Conservation (phyloP, 306 rosid genomes). For the Macrotyloma uniflorum region DNA sequence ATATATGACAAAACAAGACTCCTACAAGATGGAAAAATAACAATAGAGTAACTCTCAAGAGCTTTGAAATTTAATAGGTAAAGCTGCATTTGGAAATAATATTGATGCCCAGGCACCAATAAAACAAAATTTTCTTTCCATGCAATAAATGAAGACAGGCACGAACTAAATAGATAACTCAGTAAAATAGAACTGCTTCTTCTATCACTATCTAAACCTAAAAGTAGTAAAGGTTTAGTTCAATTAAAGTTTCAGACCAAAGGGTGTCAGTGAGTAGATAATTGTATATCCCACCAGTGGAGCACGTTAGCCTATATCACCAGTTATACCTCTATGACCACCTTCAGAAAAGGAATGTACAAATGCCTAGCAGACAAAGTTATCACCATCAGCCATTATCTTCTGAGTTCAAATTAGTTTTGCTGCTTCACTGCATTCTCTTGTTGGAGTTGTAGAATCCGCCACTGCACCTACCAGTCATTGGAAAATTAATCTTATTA, state of each 20-base stretch:
- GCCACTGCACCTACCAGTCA: constrained; percentile 41
- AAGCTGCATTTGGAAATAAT: constrained; percentile 13
- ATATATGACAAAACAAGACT: not conserved
- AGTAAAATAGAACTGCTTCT: constrained; percentile 39
- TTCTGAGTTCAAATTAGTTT: constrained; percentile 41
- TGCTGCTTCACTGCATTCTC: constrained; percentile 46
- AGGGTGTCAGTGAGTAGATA: constrained; percentile 32
- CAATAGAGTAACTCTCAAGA: not conserved
- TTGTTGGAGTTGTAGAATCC: constrained; percentile 54
- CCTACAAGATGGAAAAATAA: not conserved
- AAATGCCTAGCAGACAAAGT: constrained; percentile 49
- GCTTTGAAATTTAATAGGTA: constrained; percentile 11
- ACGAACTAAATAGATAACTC: constrained; percentile 27
- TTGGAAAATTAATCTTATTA: not conserved
- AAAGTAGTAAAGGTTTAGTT: constrained; percentile 41
- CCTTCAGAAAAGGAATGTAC: constrained; percentile 65
- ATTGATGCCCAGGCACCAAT: not conserved
- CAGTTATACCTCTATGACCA: constrained; percentile 55
- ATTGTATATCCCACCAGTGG: constrained; percentile 49
- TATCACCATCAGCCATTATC: constrained; percentile 43
- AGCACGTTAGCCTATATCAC: constrained; percentile 55
- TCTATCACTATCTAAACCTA: constrained; percentile 49
- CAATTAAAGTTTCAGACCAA: constrained; percentile 34
- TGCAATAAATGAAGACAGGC: constrained; percentile 36
- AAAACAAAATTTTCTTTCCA: constrained; percentile 40